A percentile compares a stretch with the other conserved stretches of the same genome.
Evolutionary conservation across 2,329 filamentous ascomycete species (phyloP).

Genomic region (Hypoxylon sp.): DNA sequence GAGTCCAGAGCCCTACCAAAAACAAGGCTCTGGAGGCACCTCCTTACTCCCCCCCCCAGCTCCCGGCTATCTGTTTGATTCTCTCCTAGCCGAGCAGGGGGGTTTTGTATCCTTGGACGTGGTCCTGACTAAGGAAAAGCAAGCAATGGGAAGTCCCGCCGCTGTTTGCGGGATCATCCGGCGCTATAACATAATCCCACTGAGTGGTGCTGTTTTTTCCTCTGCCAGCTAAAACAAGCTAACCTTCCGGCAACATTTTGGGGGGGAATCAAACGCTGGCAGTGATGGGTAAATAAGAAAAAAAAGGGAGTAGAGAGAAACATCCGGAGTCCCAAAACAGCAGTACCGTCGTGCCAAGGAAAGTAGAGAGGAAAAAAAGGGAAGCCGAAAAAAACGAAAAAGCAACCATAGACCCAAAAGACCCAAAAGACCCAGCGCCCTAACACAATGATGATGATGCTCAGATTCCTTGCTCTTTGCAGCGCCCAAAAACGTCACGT

Average conservation of each 20-base stretch:
- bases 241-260: not conserved
- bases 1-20: conserved; percentile 9
- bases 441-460: conserved; percentile 29
- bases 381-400: conserved; percentile 5
- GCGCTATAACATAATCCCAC: conserved; percentile 14
- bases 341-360: no score
- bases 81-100: conserved; percentile 19
- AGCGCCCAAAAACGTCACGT: conserved; percentile 28
- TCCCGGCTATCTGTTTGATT: conserved; percentile 8
- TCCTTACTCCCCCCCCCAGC: conserved; percentile 8
- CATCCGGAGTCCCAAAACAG: no score
- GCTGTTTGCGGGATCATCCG: conserved; percentile 12
- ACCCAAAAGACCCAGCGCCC: conserved; percentile 28
- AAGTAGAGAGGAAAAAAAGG: conserved; percentile 7
- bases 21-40: conserved; percentile 16
- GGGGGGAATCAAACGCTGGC: no score
- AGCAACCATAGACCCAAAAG: conserved; percentile 6
- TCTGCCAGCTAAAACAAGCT: conserved; percentile 9
- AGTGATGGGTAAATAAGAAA: conserved; percentile 3
- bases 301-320: not conserved
- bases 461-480: conserved; percentile 29
- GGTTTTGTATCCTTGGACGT: conserved; percentile 4
- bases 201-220: conserved; percentile 4
- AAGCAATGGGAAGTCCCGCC: conserved; percentile 19
- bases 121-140: conserved; percentile 24